Evolutionary conservation across 2,329 filamentous ascomycete genomes (phyloP).

Genomic region (Trichoderma brevicompactum): DNA sequence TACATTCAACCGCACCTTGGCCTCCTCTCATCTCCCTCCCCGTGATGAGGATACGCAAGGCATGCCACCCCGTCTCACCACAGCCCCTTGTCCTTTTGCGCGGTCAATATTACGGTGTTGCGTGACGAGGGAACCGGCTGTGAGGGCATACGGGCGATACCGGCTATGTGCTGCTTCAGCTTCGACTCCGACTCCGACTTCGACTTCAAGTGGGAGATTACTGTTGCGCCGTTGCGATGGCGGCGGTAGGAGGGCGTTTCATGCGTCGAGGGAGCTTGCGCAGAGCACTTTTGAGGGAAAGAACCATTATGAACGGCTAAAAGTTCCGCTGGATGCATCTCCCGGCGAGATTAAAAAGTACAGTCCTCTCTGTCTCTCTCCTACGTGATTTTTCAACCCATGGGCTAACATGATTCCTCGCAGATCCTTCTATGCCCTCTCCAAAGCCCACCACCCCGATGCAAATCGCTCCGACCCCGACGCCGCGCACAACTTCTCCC

Average conservation of each 20-base stretch:
- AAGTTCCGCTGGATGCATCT: conserved; percentile 71
- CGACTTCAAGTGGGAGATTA: not conserved
- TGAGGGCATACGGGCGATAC: not conserved
- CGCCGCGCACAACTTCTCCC: conserved; percentile 76
- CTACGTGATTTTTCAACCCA: conserved; percentile 55
- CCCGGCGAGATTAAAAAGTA: conserved; percentile 83
- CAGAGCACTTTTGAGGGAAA: conserved; percentile 37
- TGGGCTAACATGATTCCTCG: not conserved
- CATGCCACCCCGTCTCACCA: conserved; percentile 58
- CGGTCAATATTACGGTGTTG: conserved; percentile 12
- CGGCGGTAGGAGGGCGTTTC: conserved; percentile 30
- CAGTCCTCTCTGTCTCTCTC: not conserved
- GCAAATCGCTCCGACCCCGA: conserved; percentile 76
- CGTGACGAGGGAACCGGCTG: not conserved
- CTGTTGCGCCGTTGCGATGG: conserved; percentile 31
- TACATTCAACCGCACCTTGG: not conserved
- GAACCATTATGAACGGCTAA: conserved; percentile 83
- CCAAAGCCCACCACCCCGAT: conserved; percentile 91
- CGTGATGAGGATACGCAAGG: conserved; percentile 56
- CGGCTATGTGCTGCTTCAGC: not conserved
- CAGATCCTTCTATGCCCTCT: conserved; percentile 85
- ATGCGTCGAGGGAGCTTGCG: conserved; percentile 30
- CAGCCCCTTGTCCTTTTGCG: conserved; percentile 18
- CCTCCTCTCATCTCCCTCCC: not conserved
- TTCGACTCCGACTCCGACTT: not conserved